Evolutionary conservation across 2,329 filamentous ascomycete genomes (phyloP), one percentile per base, ranked within the genome.

Genomic region (Aspergillus proliferans): DNA sequence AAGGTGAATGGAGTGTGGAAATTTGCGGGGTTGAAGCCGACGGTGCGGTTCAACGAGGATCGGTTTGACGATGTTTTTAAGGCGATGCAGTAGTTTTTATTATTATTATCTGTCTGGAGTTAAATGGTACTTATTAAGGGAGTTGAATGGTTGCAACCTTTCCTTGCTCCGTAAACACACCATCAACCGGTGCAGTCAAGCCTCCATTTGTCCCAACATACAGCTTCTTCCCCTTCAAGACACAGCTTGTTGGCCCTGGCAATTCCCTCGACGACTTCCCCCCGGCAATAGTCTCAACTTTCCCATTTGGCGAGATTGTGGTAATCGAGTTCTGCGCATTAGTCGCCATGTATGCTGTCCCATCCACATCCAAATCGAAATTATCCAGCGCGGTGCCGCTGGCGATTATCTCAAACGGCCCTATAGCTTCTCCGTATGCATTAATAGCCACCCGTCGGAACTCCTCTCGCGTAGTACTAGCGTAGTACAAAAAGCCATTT

Each of bases 1-100:
- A 82, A 80, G 68, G 60, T 82, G 41, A 66, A 79, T 57, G 80
- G 79, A n/a, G 73, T 76, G 41, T 83, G 80, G 80, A 83, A 83
- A 66, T 80, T 82, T 57, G 79, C 79, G 9, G 79, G 78, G 2
- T 68, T 83, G 47, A 68, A 70, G 55, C 79, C 80, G 4, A 69
- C 75, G 43, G 79, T 83, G 54, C 70, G 76, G 47, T 83, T 79
- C 78, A 66, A 66, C 55, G 80, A 83, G 57, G 38, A 40, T 22
- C 76, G 81, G 46, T 82, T 81, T 54, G 76, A 80, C 15, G 73
- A 76, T 56, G 72, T 81, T n/a, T 81, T 81, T 43, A 59, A 52
- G 47, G 57, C 55, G 8, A 28, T 55, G 26, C 52, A 58, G 28
- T 58, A 21, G 47, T 28, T 43, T 9, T 30, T 15, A 28, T 12